Base-by-base conservation (phyloP, 768 basidiomycete genomes). In the Dictyophora rubrovolvata region DNA sequence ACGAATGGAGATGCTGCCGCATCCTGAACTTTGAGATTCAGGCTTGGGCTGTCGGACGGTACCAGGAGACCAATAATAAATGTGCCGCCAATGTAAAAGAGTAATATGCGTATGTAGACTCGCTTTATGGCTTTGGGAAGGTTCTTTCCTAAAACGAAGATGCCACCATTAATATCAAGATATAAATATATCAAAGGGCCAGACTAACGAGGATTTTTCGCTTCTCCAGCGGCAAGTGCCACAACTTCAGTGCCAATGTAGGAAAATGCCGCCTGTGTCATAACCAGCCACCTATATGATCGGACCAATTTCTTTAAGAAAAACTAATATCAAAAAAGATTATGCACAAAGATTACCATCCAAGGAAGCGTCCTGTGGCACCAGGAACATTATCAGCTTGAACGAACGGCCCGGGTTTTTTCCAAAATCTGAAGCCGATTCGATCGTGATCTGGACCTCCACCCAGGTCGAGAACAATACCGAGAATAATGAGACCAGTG, bases 181-280 rank as follows among this genome's bases (percentile, higher is more conserved):
- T 17, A 36, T n/a, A 42, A 42, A n/a, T 42, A 42, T 42, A 17
- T 16, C 11, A 49, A 23, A 11, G 16, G 12, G 18, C 18, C 9
- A 18, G 33, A 55, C 55, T 22, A 59, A 54, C 72, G 76, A 6
- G 93, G 93, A 71, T 94, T 94, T 71, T 87, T 91, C 0, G 90
- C 86, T 69, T 92, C 91, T n/a, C 86, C 90, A 22, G 89, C 89
- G 60, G 90, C 89, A 64, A 87, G 87, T 6, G 89, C 91, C 47
- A 95, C 92, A 67, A 95, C 93, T 70, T 97, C 94, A 6, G 92
- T 93, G 16, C 93, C 94, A 61, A 93, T 92, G 70, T 79, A 94
- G 11, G 90, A 92, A 76, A 94, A 96, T 14, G 90, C 92, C 3
- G 94, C 94, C 63, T 93, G 87, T 7, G 85, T 83, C 64, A 61